Conservation (phyloP, 1,284 basidiomycete genomes). For the Dichomitus squalens region DNA sequence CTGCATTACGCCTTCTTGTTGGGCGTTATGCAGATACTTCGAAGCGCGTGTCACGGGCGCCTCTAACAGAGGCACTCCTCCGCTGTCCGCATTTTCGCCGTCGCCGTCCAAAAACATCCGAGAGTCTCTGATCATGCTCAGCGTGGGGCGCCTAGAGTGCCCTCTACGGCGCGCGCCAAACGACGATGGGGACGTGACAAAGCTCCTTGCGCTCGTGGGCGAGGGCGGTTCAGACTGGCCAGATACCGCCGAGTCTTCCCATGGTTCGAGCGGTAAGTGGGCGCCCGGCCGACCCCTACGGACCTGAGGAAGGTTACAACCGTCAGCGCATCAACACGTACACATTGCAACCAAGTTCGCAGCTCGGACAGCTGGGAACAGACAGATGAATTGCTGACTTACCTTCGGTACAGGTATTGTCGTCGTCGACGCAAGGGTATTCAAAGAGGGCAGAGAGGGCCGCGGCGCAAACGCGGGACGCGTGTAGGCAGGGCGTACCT, state of each 20-base stretch:
- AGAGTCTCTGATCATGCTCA: constrained; percentile 34
- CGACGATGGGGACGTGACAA: constrained; percentile 13
- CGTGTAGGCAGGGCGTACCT: constrained; percentile 50
- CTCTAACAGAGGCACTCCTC: constrained; percentile 6
- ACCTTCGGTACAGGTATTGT: constrained; percentile 62
- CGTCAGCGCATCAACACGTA: constrained; percentile 17
- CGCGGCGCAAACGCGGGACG: constrained; percentile 36
- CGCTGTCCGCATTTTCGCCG: constrained; percentile 22
- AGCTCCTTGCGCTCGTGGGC: constrained; percentile 12
- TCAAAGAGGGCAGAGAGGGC: constrained; percentile 68
- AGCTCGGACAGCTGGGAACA: constrained; percentile 1
- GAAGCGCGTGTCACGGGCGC: constrained; percentile 4
- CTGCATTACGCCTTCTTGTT: background rate
- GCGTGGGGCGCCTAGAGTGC: constrained; percentile 30
- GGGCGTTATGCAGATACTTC: background rate
- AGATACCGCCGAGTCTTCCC: constrained; percentile 20
- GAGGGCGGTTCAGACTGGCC: constrained; percentile 9
- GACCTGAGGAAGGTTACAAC: constrained; percentile 19
- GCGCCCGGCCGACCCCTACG: constrained; percentile 29
- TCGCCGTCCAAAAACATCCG: constrained; percentile 26
- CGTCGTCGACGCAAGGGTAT: constrained; percentile 59
- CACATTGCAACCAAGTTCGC: constrained; percentile 11
- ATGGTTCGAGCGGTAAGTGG: constrained; percentile 29
- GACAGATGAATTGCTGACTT: constrained; percentile 18
- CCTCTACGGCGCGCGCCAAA: constrained; percentile 20